A percentile compares a stretch with the other conserved stretches of the same genome.
Evolutionary conservation across 2,329 filamentous ascomycete genomes (phyloP).

Genomic region (Microdochium nivale): DNA sequence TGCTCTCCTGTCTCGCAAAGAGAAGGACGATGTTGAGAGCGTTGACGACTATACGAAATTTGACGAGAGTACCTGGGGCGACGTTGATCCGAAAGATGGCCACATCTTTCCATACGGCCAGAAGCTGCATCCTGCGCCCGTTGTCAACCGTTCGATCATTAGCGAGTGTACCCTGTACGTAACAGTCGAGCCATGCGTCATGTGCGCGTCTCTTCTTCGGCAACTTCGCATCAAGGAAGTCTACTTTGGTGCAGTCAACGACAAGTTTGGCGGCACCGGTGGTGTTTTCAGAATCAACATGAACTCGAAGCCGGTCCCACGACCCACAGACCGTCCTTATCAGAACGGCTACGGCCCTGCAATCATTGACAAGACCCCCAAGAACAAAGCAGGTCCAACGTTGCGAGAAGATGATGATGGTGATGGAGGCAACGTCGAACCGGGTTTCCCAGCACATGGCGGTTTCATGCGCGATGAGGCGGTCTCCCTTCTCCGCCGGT

Average conservation of each 20-base stretch:
- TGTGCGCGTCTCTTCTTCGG: constrained; percentile 89
- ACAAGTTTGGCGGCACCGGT: constrained; percentile 93
- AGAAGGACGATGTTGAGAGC: constrained; percentile 15
- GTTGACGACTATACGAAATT: constrained; percentile 14
- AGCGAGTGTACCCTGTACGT: constrained; percentile 76
- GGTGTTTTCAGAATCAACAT: constrained; percentile 83
- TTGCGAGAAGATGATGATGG: constrained; percentile 27
- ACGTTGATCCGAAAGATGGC: constrained; percentile 44
- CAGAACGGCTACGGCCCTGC: constrained; percentile 21
- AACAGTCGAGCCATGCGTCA: constrained; percentile 96
- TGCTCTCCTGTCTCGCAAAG: constrained; percentile 38
- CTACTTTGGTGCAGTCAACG: constrained; percentile 92
- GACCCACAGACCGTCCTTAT: constrained; percentile 15
- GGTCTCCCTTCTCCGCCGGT: constrained; percentile 82
- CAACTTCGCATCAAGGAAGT: constrained; percentile 84
- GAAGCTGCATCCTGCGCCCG: constrained; percentile 43
- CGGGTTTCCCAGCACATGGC: constrained; percentile 72
- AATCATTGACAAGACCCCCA: constrained; percentile 16
- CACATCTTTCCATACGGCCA: constrained; percentile 55
- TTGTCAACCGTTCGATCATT: constrained; percentile 60
- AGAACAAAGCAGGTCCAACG: constrained; percentile 30
- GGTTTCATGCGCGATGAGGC: constrained; percentile 88
- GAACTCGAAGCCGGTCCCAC: constrained; percentile 37
- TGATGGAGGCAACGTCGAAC: constrained; percentile 64
- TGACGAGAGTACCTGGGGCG: constrained; percentile 35